These are phyloP conservation scores for Guadua angustifolia DNA, from an alignment of 176 grass and related monocot genomes.

Conservation along the genomic window DNA sequence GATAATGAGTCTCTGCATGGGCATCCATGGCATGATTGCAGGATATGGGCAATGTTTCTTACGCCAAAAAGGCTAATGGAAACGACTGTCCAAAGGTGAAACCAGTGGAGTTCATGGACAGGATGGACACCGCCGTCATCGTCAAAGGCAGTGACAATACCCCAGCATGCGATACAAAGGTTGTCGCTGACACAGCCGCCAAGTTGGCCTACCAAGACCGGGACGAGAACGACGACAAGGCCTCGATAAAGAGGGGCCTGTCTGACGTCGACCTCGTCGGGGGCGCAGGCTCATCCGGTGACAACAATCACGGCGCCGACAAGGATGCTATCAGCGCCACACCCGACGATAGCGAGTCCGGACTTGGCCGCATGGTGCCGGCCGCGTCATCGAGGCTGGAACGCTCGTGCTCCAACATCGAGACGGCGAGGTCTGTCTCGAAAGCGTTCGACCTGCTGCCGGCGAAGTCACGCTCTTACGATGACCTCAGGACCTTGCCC, in stretches of 20 bases:
- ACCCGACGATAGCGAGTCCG: slow-evolving; percentile 39
- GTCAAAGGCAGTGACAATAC: not conserved
- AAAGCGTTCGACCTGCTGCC: slow-evolving; percentile 47
- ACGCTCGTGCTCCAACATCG: slow-evolving; percentile 95
- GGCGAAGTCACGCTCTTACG: slow-evolving; percentile 65
- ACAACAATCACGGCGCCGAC: not conserved
- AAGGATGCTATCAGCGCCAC: slow-evolving; percentile 22
- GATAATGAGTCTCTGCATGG: not conserved
- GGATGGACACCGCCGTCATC: not conserved
- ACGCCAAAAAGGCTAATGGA: slow-evolving; percentile 45
- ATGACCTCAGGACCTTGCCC: slow-evolving; percentile 47
- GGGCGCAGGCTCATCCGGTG: slow-evolving; percentile 20
- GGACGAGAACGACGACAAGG: slow-evolving; percentile 46
- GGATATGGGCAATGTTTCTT: slow-evolving; percentile 44
- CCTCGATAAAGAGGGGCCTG: slow-evolving; percentile 30
- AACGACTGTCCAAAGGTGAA: slow-evolving; percentile 62
- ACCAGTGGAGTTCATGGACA: slow-evolving; percentile 65
- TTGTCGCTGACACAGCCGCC: slow-evolving; percentile 6
- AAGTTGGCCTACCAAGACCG: slow-evolving; percentile 42
- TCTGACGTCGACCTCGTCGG: slow-evolving; percentile 45
- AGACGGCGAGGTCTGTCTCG: slow-evolving; percentile 61
- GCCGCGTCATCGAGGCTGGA: slow-evolving; percentile 46
- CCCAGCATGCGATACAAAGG: not conserved
- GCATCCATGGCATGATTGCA: slow-evolving; percentile 30
- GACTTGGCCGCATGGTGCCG: not conserved